phyloP scores from a whole-genome alignment of 257 asterid genomes.

The Salvia hispanica region DNA sequence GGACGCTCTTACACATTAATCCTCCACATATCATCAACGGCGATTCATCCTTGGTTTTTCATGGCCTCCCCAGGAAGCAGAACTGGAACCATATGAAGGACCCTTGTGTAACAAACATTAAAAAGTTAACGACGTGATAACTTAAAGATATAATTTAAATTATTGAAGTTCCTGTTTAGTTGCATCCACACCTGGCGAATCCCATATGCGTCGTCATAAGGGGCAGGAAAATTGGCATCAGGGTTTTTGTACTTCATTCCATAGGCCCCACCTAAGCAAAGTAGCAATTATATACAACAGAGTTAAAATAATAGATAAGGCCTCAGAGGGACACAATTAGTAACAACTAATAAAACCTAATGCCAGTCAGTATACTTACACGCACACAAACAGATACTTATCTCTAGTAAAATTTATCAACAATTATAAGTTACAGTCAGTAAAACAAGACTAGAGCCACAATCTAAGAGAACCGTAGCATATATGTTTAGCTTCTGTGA shows the following conservation, averaged over 20 bases:
- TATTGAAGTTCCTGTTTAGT: slow-evolving; percentile 25
- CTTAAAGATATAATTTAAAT: slow-evolving; percentile 20
- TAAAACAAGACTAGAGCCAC: slow-evolving; percentile 10
- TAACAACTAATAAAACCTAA: background rate
- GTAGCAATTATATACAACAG: slow-evolving; percentile 31
- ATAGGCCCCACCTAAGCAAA: slow-evolving; percentile 63
- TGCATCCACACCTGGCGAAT: slow-evolving; percentile 61
- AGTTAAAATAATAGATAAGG: slow-evolving; percentile 34
- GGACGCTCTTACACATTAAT: slow-evolving; percentile 28
- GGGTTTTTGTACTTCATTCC: slow-evolving; percentile 57
- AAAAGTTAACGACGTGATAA: slow-evolving; percentile 26
- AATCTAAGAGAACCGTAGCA: slow-evolving; percentile 14
- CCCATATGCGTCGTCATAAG: slow-evolving; percentile 71
- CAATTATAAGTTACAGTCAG: background rate
- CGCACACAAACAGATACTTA: background rate
- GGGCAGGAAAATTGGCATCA: slow-evolving; percentile 51
- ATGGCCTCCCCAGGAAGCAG: slow-evolving; percentile 75
- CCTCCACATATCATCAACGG: slow-evolving; percentile 60
- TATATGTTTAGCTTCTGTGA: slow-evolving; percentile 19
- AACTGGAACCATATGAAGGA: slow-evolving; percentile 65
- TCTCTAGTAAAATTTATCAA: slow-evolving; percentile 18
- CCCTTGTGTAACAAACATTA: slow-evolving; percentile 49
- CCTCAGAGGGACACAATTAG: slow-evolving; percentile 26
- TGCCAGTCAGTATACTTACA: background rate
- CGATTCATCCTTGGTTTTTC: slow-evolving; percentile 69